Conservation (phyloP, 768 basidiomycete genomes). For the Rossbeevera mucosa region DNA sequence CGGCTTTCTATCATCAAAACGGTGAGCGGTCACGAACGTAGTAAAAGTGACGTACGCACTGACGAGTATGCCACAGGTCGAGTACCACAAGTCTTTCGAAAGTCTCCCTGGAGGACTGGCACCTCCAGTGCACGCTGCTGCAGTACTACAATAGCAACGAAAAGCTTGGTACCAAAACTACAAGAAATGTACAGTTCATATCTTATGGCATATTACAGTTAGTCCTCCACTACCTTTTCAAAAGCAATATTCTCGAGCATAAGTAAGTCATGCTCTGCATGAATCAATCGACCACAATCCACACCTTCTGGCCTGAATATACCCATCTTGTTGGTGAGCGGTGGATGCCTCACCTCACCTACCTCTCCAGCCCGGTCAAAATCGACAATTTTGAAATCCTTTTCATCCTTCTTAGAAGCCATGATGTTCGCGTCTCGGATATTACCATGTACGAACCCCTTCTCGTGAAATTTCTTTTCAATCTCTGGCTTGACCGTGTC, state of each 20-base stretch:
- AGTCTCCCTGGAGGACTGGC: too few species aligned
- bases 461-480: not conserved
- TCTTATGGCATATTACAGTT: too few species aligned
- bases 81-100: too few species aligned
- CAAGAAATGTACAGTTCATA: too few species aligned
- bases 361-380: not conserved
- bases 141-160: too few species aligned
- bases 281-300: not conserved
- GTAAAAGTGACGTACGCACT: slow-evolving; percentile 26
- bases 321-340: not conserved
- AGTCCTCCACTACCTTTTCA: too few species aligned
- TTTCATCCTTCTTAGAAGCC: not conserved
- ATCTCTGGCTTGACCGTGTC: not conserved
- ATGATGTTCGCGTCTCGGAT: not conserved
- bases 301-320: not conserved
- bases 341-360: not conserved
- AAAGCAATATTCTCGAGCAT: not conserved
- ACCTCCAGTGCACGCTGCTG: too few species aligned
- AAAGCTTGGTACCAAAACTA: too few species aligned
- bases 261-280: not conserved
- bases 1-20: slow-evolving; percentile 58
- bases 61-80: slow-evolving; percentile 90
- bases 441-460: not conserved
- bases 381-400: not conserved
- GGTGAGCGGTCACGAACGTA: not conserved